Evolutionary conservation across 371 early-diverging fungal genomes (phyloP), one percentile per base, ranked within the genome.

Genomic region (Syncephalastrum sp.): DNA sequence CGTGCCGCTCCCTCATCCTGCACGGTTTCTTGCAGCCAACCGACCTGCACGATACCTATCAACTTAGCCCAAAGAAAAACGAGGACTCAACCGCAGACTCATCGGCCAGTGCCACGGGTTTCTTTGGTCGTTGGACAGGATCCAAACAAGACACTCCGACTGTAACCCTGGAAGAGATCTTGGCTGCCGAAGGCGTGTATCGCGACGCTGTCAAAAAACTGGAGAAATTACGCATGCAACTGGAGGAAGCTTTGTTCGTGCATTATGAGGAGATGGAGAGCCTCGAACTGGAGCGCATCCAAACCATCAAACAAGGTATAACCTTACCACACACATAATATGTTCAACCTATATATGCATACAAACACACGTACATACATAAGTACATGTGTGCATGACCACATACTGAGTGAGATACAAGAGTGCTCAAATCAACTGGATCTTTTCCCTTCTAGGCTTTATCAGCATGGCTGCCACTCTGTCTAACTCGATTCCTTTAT

Each of bases 391-490:
- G 49, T 42, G 1, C 13, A 33, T 33, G 38, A 33, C 0, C 6
- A 13, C 8, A 5, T 47, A 43, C 44, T 42, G 38, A 10, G 5
- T 6, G 10, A 1, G 38, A 33, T 2, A 12, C 38, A 5, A 10
- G 13, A 19, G 24, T 24, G 23, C 6, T 44, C 29, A 27, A 27
- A 38, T 14, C 2, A 12, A 14, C 24, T 23, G 8, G 7, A 33
- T 44, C 21, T 17, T 47, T 59, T 56, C 16, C 5, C 19, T 67
- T 60, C 38, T 71, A 82, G 85, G 81, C 1, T 83, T 91, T 56
- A 74, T 82, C 55, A 83, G 83, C 64, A 79, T 85, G 52, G 84
- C 85, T 3, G 83, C 83, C 17, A 79, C 84, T 42, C 68, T 82
- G 50, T 84, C 83, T 48, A 81, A 81, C 62, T 82, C 81, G 3